These are phyloP conservation scores for Globisporangium abappressorium DNA, from an alignment of 352 stramenopile genomes.

Conservation along the genomic window DNA sequence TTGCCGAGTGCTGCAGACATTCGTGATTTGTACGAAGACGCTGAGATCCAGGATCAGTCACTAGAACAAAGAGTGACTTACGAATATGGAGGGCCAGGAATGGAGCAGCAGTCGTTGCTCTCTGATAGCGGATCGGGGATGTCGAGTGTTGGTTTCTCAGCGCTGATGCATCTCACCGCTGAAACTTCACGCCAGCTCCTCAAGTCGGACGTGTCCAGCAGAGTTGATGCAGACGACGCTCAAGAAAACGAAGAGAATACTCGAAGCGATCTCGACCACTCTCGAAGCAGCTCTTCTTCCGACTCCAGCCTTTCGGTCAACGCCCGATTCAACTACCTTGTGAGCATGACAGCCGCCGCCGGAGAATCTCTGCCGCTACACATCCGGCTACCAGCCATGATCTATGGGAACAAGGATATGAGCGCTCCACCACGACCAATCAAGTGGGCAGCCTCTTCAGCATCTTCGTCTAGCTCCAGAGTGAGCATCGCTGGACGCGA, in stretches of 20 bases:
- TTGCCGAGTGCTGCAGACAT: too few species aligned
- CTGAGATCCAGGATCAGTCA: too few species aligned
- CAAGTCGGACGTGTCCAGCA: not conserved
- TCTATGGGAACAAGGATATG: slow-evolving; percentile 35
- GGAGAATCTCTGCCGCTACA: slow-evolving; percentile 42
- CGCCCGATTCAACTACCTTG: slow-evolving; percentile 42
- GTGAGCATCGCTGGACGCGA: not conserved
- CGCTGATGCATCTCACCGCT: slow-evolving; percentile 37
- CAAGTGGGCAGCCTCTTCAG: slow-evolving; percentile 22
- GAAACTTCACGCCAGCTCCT: slow-evolving; percentile 20
- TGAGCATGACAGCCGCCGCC: slow-evolving; percentile 42
- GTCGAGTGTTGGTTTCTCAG: slow-evolving; percentile 49
- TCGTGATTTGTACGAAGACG: too few species aligned
- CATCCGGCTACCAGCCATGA: slow-evolving; percentile 35
- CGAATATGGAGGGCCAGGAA: not conserved
- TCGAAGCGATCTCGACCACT: slow-evolving; percentile 1
- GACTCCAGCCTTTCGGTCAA: slow-evolving; percentile 49
- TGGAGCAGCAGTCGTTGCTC: slow-evolving; percentile 17
- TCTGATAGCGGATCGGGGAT: slow-evolving; percentile 34
- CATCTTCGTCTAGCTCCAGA: slow-evolving; percentile 23
- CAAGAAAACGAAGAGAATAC: slow-evolving; percentile 10
- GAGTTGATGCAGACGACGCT: not conserved
- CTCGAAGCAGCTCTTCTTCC: slow-evolving; percentile 20
- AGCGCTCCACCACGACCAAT: slow-evolving; percentile 34
- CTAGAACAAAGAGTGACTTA: not conserved